These are phyloP conservation scores for Russula griseocarnosa DNA, from an alignment of 768 basidiomycete species.

Conservation along the genomic window DNA sequence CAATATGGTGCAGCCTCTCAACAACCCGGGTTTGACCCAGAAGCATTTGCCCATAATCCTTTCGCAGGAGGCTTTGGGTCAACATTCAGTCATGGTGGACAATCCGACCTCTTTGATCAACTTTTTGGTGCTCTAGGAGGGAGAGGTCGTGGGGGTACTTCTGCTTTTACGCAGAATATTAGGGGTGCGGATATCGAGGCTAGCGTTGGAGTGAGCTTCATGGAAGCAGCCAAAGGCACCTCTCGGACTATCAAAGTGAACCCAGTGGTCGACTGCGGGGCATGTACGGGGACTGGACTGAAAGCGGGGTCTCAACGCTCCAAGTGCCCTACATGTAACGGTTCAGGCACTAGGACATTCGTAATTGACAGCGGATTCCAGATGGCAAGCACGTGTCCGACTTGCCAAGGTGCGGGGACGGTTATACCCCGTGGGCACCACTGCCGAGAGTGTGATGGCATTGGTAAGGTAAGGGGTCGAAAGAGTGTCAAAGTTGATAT, in stretches of 20 bases:
- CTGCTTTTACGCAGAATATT: conserved; percentile 41
- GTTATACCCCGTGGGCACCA: conserved; percentile 72
- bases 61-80: conserved; percentile 45
- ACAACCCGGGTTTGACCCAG: conserved; percentile 90
- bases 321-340: conserved; percentile 76
- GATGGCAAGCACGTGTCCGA: conserved; percentile 87
- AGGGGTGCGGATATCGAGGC: conserved; percentile 84
- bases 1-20: conserved; percentile 90
- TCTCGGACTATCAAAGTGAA: conserved; percentile 69
- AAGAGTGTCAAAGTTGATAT: conserved; percentile 78
- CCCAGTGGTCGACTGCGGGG: conserved; percentile 76
- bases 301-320: conserved; percentile 80
- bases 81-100: conserved; percentile 48
- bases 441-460: conserved; percentile 78
- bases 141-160: conserved; percentile 39
- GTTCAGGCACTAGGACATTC: conserved; percentile 84
- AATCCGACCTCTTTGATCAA: conserved; percentile 75
- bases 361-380: conserved; percentile 92
- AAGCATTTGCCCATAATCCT: conserved; percentile 53
- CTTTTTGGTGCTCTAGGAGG: conserved; percentile 74
- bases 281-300: conserved; percentile 84
- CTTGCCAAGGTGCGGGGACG: conserved; percentile 78
- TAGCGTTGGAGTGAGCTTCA: conserved; percentile 70
- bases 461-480: conserved; percentile 80
- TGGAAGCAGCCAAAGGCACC: conserved; percentile 93